A percentile compares a stretch with the other conserved stretches of the same genome.
phyloP scores from a whole-genome alignment of 2,329 filamentous ascomycete genomes.

The Xenosphaeropsis pyriputrescens region DNA sequence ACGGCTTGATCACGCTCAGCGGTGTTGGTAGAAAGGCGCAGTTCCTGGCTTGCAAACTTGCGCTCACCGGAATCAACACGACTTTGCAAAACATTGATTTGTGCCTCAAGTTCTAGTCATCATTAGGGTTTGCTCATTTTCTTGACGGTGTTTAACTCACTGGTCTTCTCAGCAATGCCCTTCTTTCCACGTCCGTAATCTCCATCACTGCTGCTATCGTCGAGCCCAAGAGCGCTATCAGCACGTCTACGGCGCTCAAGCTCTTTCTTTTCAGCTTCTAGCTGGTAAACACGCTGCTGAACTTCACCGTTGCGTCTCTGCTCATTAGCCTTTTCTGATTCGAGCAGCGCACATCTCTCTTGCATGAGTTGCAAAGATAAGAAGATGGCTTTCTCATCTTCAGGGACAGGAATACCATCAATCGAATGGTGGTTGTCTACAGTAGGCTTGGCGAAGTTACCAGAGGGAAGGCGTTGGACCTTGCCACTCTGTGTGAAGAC shows the following conservation, averaged over 20 bases:
- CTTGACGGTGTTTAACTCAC: constrained; percentile 24
- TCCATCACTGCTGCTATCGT: constrained; percentile 24
- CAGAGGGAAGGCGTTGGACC: constrained; percentile 34
- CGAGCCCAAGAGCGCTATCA: constrained; percentile 25
- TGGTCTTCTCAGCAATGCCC: constrained; percentile 36
- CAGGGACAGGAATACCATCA: constrained; percentile 38
- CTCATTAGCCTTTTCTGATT: constrained; percentile 34
- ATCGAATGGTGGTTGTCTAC: constrained; percentile 27
- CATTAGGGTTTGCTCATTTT: not conserved
- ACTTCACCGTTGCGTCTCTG: constrained; percentile 33
- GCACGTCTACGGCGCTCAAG: constrained; percentile 23
- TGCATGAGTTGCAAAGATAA: constrained; percentile 42
- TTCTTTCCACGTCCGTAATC: constrained; percentile 21
- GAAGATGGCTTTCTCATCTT: constrained; percentile 48
- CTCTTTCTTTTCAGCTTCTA: constrained; percentile 29
- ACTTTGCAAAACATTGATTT: constrained; percentile 42
- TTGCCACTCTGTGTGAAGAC: constrained; percentile 34
- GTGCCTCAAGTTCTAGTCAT: constrained; percentile 36
- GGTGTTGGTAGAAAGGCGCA: constrained; percentile 44
- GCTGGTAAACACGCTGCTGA: constrained; percentile 32
- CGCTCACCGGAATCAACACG: constrained; percentile 48
- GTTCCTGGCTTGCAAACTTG: constrained; percentile 46
- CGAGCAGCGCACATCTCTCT: constrained; percentile 39
- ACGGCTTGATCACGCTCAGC: constrained; percentile 52
- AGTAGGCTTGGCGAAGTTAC: constrained; percentile 19